Evolutionary conservation across 306 rosid genomes (phyloP).

Genomic region (apple (Malus domestica)): ASM211411v1 NC_041802.1:4073501-4074000

Average conservation of each 20-base stretch:
- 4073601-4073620: slow-evolving; percentile 13
- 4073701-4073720: slow-evolving; percentile 63
- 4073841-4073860: slow-evolving; percentile 7
- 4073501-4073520: slow-evolving; percentile 72
- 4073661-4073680: slow-evolving; percentile 26
- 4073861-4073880: slow-evolving; percentile 59
- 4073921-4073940: slow-evolving; percentile 83
- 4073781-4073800: slow-evolving; percentile 64
- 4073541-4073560: not conserved
- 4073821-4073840: not conserved
- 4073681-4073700: slow-evolving; percentile 42
- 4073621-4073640: slow-evolving; percentile 8
- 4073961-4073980: slow-evolving; percentile 85
- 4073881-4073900: slow-evolving; percentile 88
- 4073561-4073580: not conserved
- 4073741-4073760: slow-evolving; percentile 93
- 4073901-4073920: slow-evolving; percentile 77
- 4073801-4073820: not conserved
- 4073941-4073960: slow-evolving; percentile 91
- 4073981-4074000: slow-evolving; percentile 5
- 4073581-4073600: not conserved
- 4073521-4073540: slow-evolving; percentile 72
- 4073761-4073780: slow-evolving; percentile 79
- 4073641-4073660: slow-evolving; percentile 52
- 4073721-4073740: slow-evolving; percentile 70